Base-by-base conservation (phyloP, 495 filamentous ascomycete genomes). In the Pseudevernia furfuracea region DNA sequence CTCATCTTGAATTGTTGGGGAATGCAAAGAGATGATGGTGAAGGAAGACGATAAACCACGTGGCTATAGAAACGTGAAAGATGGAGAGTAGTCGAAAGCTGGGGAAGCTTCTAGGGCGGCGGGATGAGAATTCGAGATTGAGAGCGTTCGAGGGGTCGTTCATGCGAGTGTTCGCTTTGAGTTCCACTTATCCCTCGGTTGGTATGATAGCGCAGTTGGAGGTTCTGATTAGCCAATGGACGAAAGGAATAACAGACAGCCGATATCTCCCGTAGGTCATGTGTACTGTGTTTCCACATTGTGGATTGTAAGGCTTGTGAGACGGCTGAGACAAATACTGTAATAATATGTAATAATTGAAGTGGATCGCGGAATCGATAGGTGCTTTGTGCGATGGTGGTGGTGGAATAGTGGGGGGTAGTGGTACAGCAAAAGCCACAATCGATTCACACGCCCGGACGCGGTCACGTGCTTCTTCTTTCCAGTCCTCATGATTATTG, bases 1-100 rank as follows among this genome's bases (percentile, higher is more conserved):
- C 46, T 64, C 70, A 71, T 63, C 30, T 46, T 71, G 65, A n/a
- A 53, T 3, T 15, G 12, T 55, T 21, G 11, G 52, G 15, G 52
- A 34, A 34, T 19, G 52, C 3, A 34, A 23, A 32, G 14, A 21
- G 30, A 32, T 55, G 52, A n/a, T 21, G 15, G 17, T 25, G 12
- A 58, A 32, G n/a, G 25, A 49, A 11, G 39, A 59, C 11, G 6
- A 28, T n/a, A 2, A 39, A 32, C 38, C 28, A 23, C 19, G n/a
- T 38, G 28, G n/a, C 30, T 4, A 25, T 62, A 58, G 39, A 52
- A 49, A 46, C 25, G n/a, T 38, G 59, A n/a, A 37, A 14, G 46
- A 58, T 2, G 41, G 23, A n/a, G 36, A 30, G 48, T 17, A 38
- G 30, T 58, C 21, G 21, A 48, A 62, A 58, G 64, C 60, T 58